Conservation (phyloP, 2,329 filamentous ascomycete genomes). For the Chaetomium olivaceum region DNA sequence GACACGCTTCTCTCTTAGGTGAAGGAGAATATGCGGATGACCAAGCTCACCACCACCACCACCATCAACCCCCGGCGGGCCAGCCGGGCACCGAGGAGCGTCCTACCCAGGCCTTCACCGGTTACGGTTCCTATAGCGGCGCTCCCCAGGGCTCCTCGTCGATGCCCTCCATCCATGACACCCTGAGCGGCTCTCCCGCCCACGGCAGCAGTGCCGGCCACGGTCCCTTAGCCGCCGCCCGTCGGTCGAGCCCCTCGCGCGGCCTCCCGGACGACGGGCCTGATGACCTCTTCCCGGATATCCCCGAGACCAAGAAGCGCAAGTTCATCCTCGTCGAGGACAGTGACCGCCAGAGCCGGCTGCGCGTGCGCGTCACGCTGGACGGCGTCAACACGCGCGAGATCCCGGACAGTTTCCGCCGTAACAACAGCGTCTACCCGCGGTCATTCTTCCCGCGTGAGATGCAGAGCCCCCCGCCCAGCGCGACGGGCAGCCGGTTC, state of each 20-base stretch:
- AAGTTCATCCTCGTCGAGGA: slow-evolving; percentile 98
- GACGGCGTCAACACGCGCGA: slow-evolving; percentile 92
- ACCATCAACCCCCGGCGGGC: slow-evolving; percentile 58
- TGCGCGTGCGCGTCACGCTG: slow-evolving; percentile 89
- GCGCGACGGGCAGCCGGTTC: slow-evolving; percentile 71
- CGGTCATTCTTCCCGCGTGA: slow-evolving; percentile 90
- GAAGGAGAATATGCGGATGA: slow-evolving; percentile 62
- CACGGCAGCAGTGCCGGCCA: slow-evolving; percentile 36
- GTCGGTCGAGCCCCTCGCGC: slow-evolving; percentile 46
- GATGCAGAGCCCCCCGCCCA: slow-evolving; percentile 83
- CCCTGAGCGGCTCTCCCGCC: slow-evolving; percentile 39
- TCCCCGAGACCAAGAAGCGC: slow-evolving; percentile 86
- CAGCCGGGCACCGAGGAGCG: slow-evolving; percentile 63
- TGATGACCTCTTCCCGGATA: slow-evolving; percentile 77
- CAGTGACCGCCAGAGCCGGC: slow-evolving; percentile 73
- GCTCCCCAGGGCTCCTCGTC: slow-evolving; percentile 52
- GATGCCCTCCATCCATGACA: slow-evolving; percentile 66
- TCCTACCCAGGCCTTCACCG: slow-evolving; percentile 71
- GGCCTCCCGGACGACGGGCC: slow-evolving; percentile 54
- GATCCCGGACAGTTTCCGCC: slow-evolving; percentile 93
- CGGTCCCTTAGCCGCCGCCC: slow-evolving; percentile 39
- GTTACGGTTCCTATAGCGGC: slow-evolving; percentile 64
- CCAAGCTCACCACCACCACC: slow-evolving; percentile 65
- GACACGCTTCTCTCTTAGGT: slow-evolving; percentile 48
- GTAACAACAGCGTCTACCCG: slow-evolving; percentile 84